These are phyloP conservation scores for Sutorius eximius DNA, from an alignment of 1,284 basidiomycete genomes.

Conservation along the genomic window DNA sequence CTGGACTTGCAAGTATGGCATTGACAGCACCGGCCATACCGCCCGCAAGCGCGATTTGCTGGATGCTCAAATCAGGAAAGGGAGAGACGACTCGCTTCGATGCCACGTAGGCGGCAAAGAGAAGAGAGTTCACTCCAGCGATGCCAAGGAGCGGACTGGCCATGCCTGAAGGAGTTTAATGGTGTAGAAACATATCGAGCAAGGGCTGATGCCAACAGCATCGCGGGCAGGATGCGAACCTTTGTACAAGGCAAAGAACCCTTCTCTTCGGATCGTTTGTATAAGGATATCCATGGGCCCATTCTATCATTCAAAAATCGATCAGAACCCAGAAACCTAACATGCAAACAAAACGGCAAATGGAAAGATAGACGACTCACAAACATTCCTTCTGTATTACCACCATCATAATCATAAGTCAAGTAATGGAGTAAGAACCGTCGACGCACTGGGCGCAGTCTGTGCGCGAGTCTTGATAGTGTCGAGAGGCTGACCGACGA, in stretches of 20 bases:
- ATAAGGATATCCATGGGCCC: slow-evolving; percentile 87
- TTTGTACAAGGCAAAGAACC: slow-evolving; percentile 90
- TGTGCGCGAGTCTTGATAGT: slow-evolving; percentile 85
- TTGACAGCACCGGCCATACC: slow-evolving; percentile 90
- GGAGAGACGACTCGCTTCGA: slow-evolving; percentile 86
- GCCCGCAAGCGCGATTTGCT: slow-evolving; percentile 83
- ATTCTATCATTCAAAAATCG: slow-evolving; percentile 50
- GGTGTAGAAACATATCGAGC: background rate
- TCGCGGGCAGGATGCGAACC: slow-evolving; percentile 44
- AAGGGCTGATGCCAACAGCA: background rate
- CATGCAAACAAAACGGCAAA: background rate
- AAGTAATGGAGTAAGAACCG: slow-evolving; percentile 1
- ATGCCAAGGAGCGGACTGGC: slow-evolving; percentile 91
- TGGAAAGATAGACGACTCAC: slow-evolving; percentile 45
- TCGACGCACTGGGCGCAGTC: slow-evolving; percentile 65
- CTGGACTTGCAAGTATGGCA: slow-evolving; percentile 85
- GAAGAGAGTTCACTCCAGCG: slow-evolving; percentile 92
- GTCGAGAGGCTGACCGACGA: slow-evolving; percentile 86
- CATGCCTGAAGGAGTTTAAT: slow-evolving; percentile 57
- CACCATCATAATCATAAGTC: background rate
- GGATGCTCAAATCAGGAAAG: slow-evolving; percentile 77
- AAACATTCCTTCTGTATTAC: slow-evolving; percentile 69
- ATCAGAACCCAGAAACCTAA: background rate
- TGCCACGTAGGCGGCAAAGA: slow-evolving; percentile 87
- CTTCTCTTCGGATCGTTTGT: slow-evolving; percentile 85